Evolutionary conservation across 208 protist species (phyloP).

Genomic region (Trypanosoma boissoni): DNA sequence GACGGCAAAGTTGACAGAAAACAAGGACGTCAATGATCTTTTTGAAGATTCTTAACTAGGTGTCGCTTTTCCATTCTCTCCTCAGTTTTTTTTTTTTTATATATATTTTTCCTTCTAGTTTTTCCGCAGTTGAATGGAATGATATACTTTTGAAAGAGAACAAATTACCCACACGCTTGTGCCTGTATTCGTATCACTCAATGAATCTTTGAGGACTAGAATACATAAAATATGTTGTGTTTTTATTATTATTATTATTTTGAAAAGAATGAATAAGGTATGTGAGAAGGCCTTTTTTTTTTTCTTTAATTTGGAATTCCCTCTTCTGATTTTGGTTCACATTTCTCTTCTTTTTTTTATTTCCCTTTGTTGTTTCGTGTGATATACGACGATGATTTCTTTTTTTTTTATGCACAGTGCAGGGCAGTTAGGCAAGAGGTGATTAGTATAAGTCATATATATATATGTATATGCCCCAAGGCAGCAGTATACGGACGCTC

Average conservation of each 20-base stretch:
- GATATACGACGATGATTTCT: neutral
- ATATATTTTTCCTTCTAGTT: neutral
- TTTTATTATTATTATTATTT: too few relatives aligned
- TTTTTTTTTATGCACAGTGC: neutral
- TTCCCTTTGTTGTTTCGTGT: neutral
- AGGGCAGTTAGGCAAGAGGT: too few relatives aligned
- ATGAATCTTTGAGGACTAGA: too few relatives aligned
- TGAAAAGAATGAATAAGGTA: neutral
- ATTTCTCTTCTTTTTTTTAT: constrained; percentile 1
- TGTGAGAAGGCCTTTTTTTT: neutral
- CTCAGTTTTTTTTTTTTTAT: neutral
- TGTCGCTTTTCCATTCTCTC: neutral
- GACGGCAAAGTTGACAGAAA: too few relatives aligned
- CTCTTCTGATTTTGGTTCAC: neutral
- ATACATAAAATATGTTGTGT: too few relatives aligned
- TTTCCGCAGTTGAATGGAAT: neutral
- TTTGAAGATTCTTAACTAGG: neutral
- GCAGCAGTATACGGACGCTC: too few relatives aligned
- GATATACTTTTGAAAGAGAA: too few relatives aligned
- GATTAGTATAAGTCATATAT: too few relatives aligned
- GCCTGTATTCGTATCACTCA: too few relatives aligned
- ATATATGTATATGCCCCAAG: too few relatives aligned
- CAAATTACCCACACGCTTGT: too few relatives aligned
- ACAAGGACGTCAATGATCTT: neutral
- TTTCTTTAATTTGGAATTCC: neutral